Percentiles rank a stretch among this genome's conserved stretches.
phyloP scores from a whole-genome alignment of 2,329 filamentous ascomycete genomes.

The Aspergillus sergii region DNA sequence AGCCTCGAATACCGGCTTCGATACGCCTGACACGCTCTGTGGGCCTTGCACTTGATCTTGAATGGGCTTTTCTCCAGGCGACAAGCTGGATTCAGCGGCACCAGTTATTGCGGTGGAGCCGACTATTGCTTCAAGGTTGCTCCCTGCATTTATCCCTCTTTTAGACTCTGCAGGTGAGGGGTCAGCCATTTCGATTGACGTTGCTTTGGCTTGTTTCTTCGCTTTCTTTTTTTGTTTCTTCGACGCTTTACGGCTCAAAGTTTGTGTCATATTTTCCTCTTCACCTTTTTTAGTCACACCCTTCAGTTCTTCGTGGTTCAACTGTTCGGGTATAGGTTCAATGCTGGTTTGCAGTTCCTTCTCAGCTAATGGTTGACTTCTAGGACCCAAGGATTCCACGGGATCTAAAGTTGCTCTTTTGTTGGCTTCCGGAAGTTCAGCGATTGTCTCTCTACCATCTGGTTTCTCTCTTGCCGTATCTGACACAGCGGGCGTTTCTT shows the following conservation, averaged over 20 bases:
- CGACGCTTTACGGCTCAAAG: constrained; percentile 6
- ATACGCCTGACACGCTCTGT: constrained; percentile 2
- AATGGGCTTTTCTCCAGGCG: neutral
- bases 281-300: neutral
- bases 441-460: neutral
- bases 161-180: neutral
- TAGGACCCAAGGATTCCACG: neutral
- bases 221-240: constrained; percentile 6
- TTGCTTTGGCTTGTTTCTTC: constrained; percentile 12
- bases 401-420: neutral
- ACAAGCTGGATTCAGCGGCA: neutral
- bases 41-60: neutral
- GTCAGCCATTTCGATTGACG: constrained; percentile 4
- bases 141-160: neutral
- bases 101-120: neutral
- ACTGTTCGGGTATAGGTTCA: neutral
- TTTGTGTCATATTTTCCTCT: neutral
- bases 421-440: neutral
- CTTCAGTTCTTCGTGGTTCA: neutral
- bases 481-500: constrained; percentile 19
- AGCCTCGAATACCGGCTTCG: constrained; percentile 10
- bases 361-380: neutral
- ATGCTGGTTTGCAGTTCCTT: neutral
- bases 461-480: constrained; percentile 10
- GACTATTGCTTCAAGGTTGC: neutral